Percentiles rank a stretch among this genome's conserved stretches.
Evolutionary conservation across 2,329 filamentous ascomycete genomes (phyloP).

Genomic region (Immersiporthe knoxdaviesiana): DNA sequence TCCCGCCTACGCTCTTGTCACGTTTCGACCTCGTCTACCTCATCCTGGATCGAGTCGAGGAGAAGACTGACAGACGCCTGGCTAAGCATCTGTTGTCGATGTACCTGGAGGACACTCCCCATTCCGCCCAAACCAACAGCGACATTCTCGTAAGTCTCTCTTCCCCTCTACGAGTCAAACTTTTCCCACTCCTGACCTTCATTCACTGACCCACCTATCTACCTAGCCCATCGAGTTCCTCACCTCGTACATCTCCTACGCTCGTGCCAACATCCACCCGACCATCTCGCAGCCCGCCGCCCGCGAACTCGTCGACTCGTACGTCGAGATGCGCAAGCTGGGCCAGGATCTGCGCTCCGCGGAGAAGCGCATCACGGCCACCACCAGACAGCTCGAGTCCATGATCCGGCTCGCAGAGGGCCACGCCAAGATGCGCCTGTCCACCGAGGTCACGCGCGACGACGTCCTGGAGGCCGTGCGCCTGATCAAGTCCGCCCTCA

Average conservation of each 20-base stretch:
- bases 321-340: slow-evolving; percentile 93
- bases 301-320: slow-evolving; percentile 81
- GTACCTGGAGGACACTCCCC: slow-evolving; percentile 93
- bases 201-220: slow-evolving; percentile 17
- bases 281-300: slow-evolving; percentile 78
- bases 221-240: slow-evolving; percentile 86
- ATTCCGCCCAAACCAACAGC: slow-evolving; percentile 72
- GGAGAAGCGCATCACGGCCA: slow-evolving; percentile 96
- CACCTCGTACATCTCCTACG: slow-evolving; percentile 96
- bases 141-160: slow-evolving; percentile 75
- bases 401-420: slow-evolving; percentile 98
- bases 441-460: slow-evolving; percentile 70
- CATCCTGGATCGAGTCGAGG: slow-evolving; percentile 91
- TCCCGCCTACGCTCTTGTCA: slow-evolving; percentile 91
- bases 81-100: slow-evolving; percentile 93
- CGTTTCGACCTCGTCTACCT: slow-evolving; percentile 97
- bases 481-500: slow-evolving; percentile 90
- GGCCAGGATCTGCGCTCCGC: slow-evolving; percentile 84
- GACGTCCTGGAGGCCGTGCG: slow-evolving; percentile 92
- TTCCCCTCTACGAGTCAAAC: neutral
- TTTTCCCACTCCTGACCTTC: neutral
- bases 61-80: slow-evolving; percentile 83
- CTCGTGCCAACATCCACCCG: slow-evolving; percentile 83
- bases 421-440: slow-evolving; percentile 96
- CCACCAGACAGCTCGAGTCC: slow-evolving; percentile 92